Conservation (phyloP, 192 early-diverging fungal species). For the Linnemannia elongata region DNA sequence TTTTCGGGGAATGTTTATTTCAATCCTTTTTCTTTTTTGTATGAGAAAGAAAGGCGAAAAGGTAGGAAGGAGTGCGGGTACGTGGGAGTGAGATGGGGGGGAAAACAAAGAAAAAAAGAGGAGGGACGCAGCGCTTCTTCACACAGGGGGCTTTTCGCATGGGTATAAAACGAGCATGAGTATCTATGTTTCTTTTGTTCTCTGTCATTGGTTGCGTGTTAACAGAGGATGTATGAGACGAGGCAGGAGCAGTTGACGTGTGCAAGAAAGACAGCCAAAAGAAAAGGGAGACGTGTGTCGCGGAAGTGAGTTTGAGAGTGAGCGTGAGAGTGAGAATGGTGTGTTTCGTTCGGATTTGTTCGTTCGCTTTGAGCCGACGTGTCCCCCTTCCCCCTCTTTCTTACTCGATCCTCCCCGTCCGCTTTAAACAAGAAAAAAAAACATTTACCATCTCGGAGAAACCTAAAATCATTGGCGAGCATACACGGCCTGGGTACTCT, state of each 20-base stretch:
- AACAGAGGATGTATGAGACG: too few relatives aligned
- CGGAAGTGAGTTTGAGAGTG: too few relatives aligned
- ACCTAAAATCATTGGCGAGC: conserved; percentile 18
- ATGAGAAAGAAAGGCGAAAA: not conserved
- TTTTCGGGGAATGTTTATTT: conserved; percentile 25
- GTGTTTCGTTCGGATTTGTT: not conserved
- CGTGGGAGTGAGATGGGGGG: not conserved
- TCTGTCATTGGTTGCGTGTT: too few relatives aligned
- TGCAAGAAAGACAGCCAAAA: too few relatives aligned
- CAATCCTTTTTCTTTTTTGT: too few relatives aligned
- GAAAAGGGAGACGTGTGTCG: too few relatives aligned
- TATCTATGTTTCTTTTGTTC: too few relatives aligned
- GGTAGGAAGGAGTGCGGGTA: not conserved
- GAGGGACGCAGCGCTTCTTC: too few relatives aligned
- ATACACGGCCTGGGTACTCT: not conserved
- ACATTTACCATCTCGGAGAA: conserved; percentile 26
- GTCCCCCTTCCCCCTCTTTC: not conserved
- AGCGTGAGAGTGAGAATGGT: not conserved
- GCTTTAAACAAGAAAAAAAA: not conserved
- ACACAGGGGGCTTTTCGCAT: too few relatives aligned
- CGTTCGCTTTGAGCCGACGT: conserved; percentile 2
- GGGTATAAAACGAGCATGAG: too few relatives aligned
- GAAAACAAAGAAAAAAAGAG: too few relatives aligned
- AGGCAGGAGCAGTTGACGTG: too few relatives aligned
- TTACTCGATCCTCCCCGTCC: conserved; percentile 2